Evolutionary conservation across 371 early-diverging fungal genomes (phyloP).

Genomic region (Rhizopus microsporus): DNA sequence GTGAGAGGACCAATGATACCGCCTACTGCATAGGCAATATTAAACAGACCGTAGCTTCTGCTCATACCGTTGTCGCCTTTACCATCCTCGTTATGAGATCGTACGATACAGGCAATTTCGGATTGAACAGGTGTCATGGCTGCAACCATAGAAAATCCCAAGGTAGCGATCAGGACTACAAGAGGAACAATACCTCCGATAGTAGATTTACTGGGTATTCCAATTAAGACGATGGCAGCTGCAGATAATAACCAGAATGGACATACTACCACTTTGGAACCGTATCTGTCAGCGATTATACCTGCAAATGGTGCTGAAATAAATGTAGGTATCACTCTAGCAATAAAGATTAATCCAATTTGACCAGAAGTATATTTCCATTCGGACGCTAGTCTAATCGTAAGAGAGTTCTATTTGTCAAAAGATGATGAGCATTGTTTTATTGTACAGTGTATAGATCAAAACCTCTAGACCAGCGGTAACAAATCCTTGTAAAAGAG

Average conservation of each 20-base stretch:
- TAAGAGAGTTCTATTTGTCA: constrained; percentile 45
- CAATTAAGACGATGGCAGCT: constrained; percentile 35
- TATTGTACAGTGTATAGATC: too few relatives aligned
- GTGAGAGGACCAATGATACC: constrained; percentile 19
- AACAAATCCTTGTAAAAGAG: too few relatives aligned
- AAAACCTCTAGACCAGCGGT: too few relatives aligned
- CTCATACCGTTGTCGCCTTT: constrained; percentile 45
- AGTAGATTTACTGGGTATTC: constrained; percentile 32
- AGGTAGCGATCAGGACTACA: constrained; percentile 39
- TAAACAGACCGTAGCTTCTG: constrained; percentile 52
- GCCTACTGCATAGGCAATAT: constrained; percentile 53
- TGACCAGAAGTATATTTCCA: constrained; percentile 45
- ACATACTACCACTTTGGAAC: constrained; percentile 38
- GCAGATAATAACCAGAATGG: constrained; percentile 25
- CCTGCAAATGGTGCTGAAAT: constrained; percentile 49
- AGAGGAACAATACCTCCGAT: constrained; percentile 39
- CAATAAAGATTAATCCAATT: constrained; percentile 53
- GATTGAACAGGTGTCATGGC: constrained; percentile 47
- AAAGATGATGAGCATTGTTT: too few relatives aligned
- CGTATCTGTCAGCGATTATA: constrained; percentile 46
- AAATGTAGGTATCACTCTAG: constrained; percentile 50
- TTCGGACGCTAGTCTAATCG: constrained; percentile 41
- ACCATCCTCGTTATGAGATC: constrained; percentile 23
- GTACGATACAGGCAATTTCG: constrained; percentile 49
- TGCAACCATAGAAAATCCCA: constrained; percentile 43